These are phyloP conservation scores for Dothideomycetidae sp. DNA, from an alignment of 2,329 filamentous ascomycete species.

Conservation along the genomic window DNA sequence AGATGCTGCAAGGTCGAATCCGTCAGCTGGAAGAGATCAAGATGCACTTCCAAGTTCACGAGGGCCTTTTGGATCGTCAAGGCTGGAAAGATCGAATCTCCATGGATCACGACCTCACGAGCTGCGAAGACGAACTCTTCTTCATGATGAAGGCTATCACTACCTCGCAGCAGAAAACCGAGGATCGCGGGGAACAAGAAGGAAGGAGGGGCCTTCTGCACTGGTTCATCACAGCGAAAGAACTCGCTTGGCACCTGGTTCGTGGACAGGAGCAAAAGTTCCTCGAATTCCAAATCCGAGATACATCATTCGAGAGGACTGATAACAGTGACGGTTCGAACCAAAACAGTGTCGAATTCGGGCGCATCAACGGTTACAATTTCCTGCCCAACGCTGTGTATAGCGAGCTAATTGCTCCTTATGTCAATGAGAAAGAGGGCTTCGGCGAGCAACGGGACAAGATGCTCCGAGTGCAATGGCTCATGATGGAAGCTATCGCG, in stretches of 20 bases:
- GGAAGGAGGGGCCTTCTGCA: slow-evolving; percentile 61
- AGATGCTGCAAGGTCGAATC: slow-evolving; percentile 80
- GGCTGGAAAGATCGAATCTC: slow-evolving; percentile 82
- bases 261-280: slow-evolving; percentile 75
- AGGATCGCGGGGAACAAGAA: slow-evolving; percentile 53
- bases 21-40: slow-evolving; percentile 93
- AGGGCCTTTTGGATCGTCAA: slow-evolving; percentile 69
- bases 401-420: slow-evolving; percentile 88
- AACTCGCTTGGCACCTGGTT: slow-evolving; percentile 95
- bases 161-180: slow-evolving; percentile 75
- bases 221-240: slow-evolving; percentile 86
- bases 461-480: slow-evolving; percentile 92
- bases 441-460: slow-evolving; percentile 48
- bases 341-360: slow-evolving; percentile 79
- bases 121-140: slow-evolving; percentile 92
- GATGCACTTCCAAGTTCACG: slow-evolving; percentile 84
- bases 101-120: slow-evolving; percentile 78
- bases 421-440: slow-evolving; percentile 49
- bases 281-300: slow-evolving; percentile 81
- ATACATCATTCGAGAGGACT: slow-evolving; percentile 84
- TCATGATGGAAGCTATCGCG: slow-evolving; percentile 95
- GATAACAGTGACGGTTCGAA: slow-evolving; percentile 97
- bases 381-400: slow-evolving; percentile 82
- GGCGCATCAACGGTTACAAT: slow-evolving; percentile 77
- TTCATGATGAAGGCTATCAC: slow-evolving; percentile 99